Base-by-base conservation (phyloP, 2,329 filamentous ascomycete genomes). In the Arthrobotrys megalospora region DNA sequence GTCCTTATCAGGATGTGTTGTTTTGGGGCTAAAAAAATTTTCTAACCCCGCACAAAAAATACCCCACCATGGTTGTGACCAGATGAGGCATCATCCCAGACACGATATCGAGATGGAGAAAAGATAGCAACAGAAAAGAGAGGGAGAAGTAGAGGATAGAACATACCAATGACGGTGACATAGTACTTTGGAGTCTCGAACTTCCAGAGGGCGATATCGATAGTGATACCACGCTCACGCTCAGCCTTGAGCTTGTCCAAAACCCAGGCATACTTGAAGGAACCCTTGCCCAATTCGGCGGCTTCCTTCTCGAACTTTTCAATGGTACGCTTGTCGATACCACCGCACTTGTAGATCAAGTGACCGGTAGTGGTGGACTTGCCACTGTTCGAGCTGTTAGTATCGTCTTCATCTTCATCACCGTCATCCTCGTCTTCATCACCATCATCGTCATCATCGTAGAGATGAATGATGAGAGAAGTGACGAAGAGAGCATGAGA, bases 231-330 rank as follows among this genome's bases (percentile, higher is more conserved):
- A 94, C 96, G 96, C 91, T 98, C 96, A 94, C 96, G 96, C 93
- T 99, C 96, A 86, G 96, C 94, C 93, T 99, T 98, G 86, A 99
- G 92, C 90, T 99, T 99, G 94, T 99, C 96, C 87, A 99, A 91
- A 87, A 99, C 96, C 96, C 96, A 98, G 84, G 95, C 96, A 89
- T 99, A 99, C 91, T 99, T 99, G 95, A 99, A 99, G 87, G 95
- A 98, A 90, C 96, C 96, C 92, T 99, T 99, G 87, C 96, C 96
- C 86, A 98, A 90, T 88, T 98, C 94, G 87, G 94, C 94, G 85
- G 96, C 96, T 94, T 97, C 95, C 94, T 99, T 99, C 94, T 99
- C 96, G 91, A 99, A 99, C 93, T 99, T 99, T 92, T 99, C 96
- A 87, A 99, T 99, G 88, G 95, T 98, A 94, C 96, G 95, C 91